Evolutionary conservation across 768 basidiomycete species (phyloP), one percentile per base, ranked within the genome.

Genomic region (Phanerodontia chrysosporium): DNA sequence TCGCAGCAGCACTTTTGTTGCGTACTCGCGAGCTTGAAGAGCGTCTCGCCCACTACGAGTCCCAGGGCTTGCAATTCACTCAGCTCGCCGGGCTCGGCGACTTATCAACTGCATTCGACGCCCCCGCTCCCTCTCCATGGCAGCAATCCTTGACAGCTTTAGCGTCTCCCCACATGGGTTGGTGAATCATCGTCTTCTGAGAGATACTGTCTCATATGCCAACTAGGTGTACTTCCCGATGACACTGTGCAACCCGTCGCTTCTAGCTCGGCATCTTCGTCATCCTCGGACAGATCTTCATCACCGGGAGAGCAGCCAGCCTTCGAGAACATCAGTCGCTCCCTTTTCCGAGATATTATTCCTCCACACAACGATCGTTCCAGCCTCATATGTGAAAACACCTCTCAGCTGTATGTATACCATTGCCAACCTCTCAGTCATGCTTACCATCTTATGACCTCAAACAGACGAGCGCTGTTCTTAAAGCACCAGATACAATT

Each of bases 391-490:
- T 53, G 52, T 24, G 28, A 46, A 18, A 59, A 48, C 36, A 59
- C 58, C 2, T 64, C 24, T 56, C 57, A 56, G 42, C 55, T 57
- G 67, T 68, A 42, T 65, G 53, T 21, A 28, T 18, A 22, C 10
- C 5, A 16, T 36, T n/a, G n/a, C n/a, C n/a, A n/a, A n/a, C n/a
- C n/a, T n/a, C n/a, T n/a, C n/a, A n/a, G n/a, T n/a, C n/a, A n/a
- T n/a, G n/a, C n/a, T n/a, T n/a, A n/a, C n/a, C n/a, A n/a, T n/a
- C n/a, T n/a, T n/a, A n/a, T n/a, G n/a, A n/a, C n/a, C n/a, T n/a
- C n/a, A n/a, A n/a, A 18, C 45, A 68, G 69, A 45, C 69, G 69
- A 14, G 30, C 59, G 10, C 59, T 61, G 9, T 70, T 65, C 45
- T 54, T 65, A 22, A 63, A 57, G 10, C 67, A 68, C 36, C 57